Base-by-base conservation (phyloP, 257 asterid species). In the Pogostemon cablin region DNA sequence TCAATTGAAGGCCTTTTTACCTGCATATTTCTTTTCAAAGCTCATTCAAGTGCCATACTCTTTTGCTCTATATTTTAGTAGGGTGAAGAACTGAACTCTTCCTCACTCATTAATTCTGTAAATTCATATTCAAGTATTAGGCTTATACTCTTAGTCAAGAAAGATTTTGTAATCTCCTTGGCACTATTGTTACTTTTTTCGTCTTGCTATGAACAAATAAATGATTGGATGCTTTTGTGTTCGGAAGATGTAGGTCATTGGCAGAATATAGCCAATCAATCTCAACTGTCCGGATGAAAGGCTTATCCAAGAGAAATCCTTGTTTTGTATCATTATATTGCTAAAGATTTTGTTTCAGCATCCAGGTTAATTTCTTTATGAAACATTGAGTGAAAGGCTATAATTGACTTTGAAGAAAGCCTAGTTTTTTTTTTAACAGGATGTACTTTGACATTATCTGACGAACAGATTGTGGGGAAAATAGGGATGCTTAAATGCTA, bases 291-390 rank as follows among this genome's bases (percentile, higher is more conserved):
- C 49, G 8, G 58, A n/a, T 11, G 34, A 11, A 11, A 12, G 20
- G 58, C 58, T 15, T 52, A 12, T 7, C 6, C 62, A 4, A 35
- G 4, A 15, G 40, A 3, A 55, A 58, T 49, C 46, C 44, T 60
- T 49, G 20, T 44, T 54, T 37, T 3, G 4, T 62, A 49, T 71
- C 20, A 34, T 72, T 52, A 72, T 52, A 52, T 57, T 66, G 67
- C 42, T 56, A 34, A 41, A 25, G 62, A 73, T 59, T 56, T 59
- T 59, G 57, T 59, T 67, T 63, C 49, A 59, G 44, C 10, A 10
- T 47, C 38, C 6, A 11, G 25, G 20, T 17, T 66, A 57, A 15
- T 2, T 37, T 47, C 44, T 17, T 10, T 40, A 15, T 34, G 38
- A 42, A 32, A 47, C 58, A 42, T 43, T 43, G 32, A 43, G 66